Base-by-base conservation (phyloP, 2,329 filamentous ascomycete genomes). In the Aspergillus tamarii region DNA sequence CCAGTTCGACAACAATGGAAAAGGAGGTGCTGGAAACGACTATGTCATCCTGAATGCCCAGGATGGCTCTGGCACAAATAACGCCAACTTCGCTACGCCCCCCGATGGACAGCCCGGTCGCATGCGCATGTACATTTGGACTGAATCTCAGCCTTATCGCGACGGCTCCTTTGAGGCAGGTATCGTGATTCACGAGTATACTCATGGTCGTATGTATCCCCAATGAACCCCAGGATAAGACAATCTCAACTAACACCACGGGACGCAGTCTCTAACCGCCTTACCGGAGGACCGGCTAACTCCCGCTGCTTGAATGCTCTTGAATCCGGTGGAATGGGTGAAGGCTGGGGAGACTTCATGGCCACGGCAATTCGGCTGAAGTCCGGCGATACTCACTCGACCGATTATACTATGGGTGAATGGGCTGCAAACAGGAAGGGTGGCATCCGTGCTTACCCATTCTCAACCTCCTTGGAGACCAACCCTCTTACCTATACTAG, bases 301-400 rank as follows among this genome's bases (percentile, higher is more conserved):
- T 41, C 62, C 19, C 34, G 56, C 46, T 68, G 66, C 28, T 55
- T 68, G 45, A 57, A 39, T 14, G 14, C 60, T 2, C 39, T 59
- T 19, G 66, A 68, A 23, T 61, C 66, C 2, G 64, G 62, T 19
- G 66, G 66, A 11, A 68, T 68, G 66, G 66, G 66, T 16, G 66
- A 68, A 34, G 66, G 66, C 26, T 68, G 66, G 66, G 50, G 66
- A 32, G 66, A 68, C 43, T 68, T 68, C 43, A 63, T 66, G 60
- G 63, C 60, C 2, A 64, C 61, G 1, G 62, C 63, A 4, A 63
- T 66, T n/a, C 65, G 65, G 4, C 34, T 68, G 6, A 68, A 67
- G 60, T 12, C 66, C 34, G 54, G 34, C 10, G 66, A 67, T 34
- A 65, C 60, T 0, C 64, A 57, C 26, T 32, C 48, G 0, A 62